Evolutionary conservation across 352 stramenopile species (phyloP), one percentile per base, ranked within the genome.

Genomic region (Lagenidium sp.): DNA sequence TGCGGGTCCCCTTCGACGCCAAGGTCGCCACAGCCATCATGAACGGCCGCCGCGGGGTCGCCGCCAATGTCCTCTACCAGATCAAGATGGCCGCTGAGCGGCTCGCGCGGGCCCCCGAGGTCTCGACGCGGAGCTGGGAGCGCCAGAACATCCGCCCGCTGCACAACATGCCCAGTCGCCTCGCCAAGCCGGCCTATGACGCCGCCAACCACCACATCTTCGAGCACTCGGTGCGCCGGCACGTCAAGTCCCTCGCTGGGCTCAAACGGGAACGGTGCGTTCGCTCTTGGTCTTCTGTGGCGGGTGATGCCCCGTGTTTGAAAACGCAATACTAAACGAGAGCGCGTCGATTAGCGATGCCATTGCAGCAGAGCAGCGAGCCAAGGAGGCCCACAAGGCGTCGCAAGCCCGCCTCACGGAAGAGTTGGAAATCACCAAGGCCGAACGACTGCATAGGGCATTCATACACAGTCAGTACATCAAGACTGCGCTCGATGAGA

Each of bases 1-100:
- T 95, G 36, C 65, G 69, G 46, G 55, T 96, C 36, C 57, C 60
- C 4, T 90, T 96, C 44, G 78, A 95, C 44, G 65, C 78, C n/a
- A 75, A 72, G 30, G 56, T 69, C 10, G 85, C 85, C 6, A 65
- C 62, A 3, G 57, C 63, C 32, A 85, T 96, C 59, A 95, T 95
- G 82, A 89, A 86, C 50, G 65, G 75, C 36, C 63, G 63, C 23
- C 53, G 62, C 10, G 76, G 77, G 18, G 63, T 59, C 2, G 79
- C 76, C 0, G 65, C 68, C 12, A 77, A 83, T n/a, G 31, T 95
- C 28, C 56, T 96, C 11, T 95, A 93, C 57, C 81, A 95, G 46
- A 82, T 95, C 50, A 93, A 92, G 59, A 79, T 78, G 37, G 54
- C 63, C 6, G 63, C 70, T 11, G 47, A 60, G 29, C 57, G 76